Base-by-base conservation (phyloP, 148 eudicot species). In the Chenopodium formosanum region DNA sequence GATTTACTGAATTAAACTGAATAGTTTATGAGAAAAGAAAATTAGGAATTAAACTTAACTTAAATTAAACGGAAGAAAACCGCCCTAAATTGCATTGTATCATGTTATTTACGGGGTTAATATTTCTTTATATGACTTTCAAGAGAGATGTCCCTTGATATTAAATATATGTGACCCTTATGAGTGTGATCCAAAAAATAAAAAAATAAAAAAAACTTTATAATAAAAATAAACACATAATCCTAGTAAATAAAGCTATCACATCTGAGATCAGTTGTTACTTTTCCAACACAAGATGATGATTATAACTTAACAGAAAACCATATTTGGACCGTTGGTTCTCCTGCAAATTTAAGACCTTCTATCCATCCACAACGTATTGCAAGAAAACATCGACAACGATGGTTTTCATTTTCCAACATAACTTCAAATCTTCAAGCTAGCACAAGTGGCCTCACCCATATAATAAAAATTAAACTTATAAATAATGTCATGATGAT, bases 241-340 rank as follows among this genome's bases (percentile, higher is more conserved):
- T 73, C 62, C 34, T 4, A 48, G 11, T 73, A 73, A 50, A 48
- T 16, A 22, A 73, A 32, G 73, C 64, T 52, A 73, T 73, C 64
- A 78, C 82, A 83, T 67, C 65, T 78, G 32, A 73, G 68, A 65
- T 78, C 68, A 76, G 64, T 71, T 70, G 44, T 65, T 27, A 77
- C 53, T 81, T 76, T 81, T 81, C 75, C 86, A 84, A 81, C 78
- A 74, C 40, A 78, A 46, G 32, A 74, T 52, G 62, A 76, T 76
- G 69, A 77, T 72, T 71, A 77, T 48, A 72, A 70, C 56, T 77
- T 66, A 81, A 77, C 78, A 71, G 81, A 81, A 78, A 80, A 77
- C 84, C 74, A 70, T 58, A 70, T 76, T 80, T 81, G 86, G 81
- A 81, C 84, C 86, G 78, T 62, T 72, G 80, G 86, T 84, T 73